A percentile compares a stretch with the other conserved stretches of the same genome.
These are phyloP conservation scores for Capronia epimyces DNA, from an alignment of 2,329 filamentous ascomycete species.

Conservation along the genomic window DNA sequence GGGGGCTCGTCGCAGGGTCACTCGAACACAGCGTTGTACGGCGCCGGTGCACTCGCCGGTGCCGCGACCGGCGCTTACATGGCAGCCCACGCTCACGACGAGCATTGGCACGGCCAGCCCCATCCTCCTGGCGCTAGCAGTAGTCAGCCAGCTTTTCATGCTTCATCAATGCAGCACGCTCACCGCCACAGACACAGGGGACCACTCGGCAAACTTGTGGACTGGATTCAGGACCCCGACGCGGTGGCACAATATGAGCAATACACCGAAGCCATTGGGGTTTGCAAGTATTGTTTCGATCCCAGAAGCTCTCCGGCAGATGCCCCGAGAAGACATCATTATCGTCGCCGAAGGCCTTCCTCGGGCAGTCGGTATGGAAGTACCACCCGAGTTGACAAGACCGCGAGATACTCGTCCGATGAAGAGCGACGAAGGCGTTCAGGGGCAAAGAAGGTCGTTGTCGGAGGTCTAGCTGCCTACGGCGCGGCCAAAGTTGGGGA, in stretches of 20 bases:
- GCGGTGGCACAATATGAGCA: constrained; percentile 62
- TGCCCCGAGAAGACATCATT: constrained; percentile 58
- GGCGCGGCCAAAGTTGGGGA: constrained; percentile 50
- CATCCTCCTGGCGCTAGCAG: constrained; percentile 21
- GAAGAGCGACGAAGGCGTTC: constrained; percentile 42
- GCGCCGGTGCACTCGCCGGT: constrained; percentile 35
- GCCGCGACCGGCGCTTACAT: constrained; percentile 39
- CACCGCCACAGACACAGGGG: constrained; percentile 50
- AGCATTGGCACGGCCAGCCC: constrained; percentile 33
- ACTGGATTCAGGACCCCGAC: constrained; percentile 59
- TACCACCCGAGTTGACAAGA: constrained; percentile 51
- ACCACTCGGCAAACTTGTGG: constrained; percentile 51
- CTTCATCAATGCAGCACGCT: constrained; percentile 17
- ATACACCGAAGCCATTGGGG: constrained; percentile 61
- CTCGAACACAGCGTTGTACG: constrained; percentile 33
- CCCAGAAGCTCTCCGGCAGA: constrained; percentile 52
- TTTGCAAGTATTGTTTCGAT: constrained; percentile 62
- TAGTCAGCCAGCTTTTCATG: not conserved
- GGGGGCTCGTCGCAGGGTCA: constrained; percentile 11
- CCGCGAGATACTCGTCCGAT: constrained; percentile 54
- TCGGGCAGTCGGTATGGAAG: constrained; percentile 34
- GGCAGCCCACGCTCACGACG: constrained; percentile 36
- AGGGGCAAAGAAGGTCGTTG: constrained; percentile 48
- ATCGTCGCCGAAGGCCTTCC: constrained; percentile 35
- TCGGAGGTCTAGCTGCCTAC: constrained; percentile 49